phyloP scores from a whole-genome alignment of 1,284 basidiomycete species.

The Ceratobasidium sp. region DNA sequence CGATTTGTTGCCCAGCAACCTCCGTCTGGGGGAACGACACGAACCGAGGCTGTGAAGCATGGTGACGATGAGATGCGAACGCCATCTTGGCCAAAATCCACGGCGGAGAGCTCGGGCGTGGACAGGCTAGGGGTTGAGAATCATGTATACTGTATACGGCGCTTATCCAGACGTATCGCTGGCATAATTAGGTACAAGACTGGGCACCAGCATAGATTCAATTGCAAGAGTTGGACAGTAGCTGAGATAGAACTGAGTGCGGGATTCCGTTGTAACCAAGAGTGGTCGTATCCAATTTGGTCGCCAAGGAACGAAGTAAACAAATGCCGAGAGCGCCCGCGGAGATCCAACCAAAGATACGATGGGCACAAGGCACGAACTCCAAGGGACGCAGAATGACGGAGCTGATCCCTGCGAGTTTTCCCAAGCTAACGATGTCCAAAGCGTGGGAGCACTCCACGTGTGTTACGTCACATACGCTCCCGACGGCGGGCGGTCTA shows the following conservation, averaged over 20 bases:
- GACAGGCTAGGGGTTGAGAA: neutral
- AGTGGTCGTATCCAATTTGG: too few relatives aligned
- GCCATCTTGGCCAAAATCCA: neutral
- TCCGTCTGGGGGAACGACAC: neutral
- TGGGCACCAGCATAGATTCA: neutral
- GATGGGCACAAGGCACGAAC: neutral
- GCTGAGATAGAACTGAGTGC: too few relatives aligned
- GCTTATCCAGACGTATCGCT: neutral
- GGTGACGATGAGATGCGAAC: too few relatives aligned
- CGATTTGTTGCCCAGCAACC: too few relatives aligned
- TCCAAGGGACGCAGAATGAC: too few relatives aligned
- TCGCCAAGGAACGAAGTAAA: neutral
- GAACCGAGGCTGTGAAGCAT: neutral
- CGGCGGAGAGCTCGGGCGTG: neutral
- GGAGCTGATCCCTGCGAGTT: too few relatives aligned
- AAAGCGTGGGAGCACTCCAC: neutral
- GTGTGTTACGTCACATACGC: constrained; percentile 20
- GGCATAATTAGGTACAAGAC: neutral
- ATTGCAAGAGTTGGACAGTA: neutral
- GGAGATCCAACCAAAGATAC: neutral
- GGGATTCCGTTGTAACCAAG: too few relatives aligned
- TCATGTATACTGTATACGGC: neutral
- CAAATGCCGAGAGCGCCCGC: neutral
- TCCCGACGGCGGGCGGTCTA: neutral
- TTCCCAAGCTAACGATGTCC: neutral